phyloP scores from a whole-genome alignment of 2,329 filamentous ascomycete species.

The Fusarium goolgardi region DNA sequence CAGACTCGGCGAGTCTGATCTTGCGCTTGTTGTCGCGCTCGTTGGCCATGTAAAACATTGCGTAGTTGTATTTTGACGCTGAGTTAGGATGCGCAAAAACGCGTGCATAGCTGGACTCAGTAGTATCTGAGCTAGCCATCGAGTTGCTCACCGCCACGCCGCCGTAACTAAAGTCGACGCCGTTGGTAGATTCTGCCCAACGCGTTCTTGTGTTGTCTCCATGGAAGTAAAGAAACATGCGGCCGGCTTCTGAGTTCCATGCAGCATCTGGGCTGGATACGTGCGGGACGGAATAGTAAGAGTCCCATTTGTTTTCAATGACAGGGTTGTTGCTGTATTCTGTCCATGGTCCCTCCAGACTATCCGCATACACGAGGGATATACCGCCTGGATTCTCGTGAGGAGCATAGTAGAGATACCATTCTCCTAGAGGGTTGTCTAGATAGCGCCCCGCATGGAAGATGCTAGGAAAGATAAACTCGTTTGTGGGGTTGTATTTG shows the following conservation, averaged over 20 bases:
- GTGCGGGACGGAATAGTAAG: conserved; percentile 28
- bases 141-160: conserved; percentile 38
- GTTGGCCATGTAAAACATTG: conserved; percentile 48
- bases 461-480: conserved; percentile 45
- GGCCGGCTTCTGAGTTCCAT: conserved; percentile 12
- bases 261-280: conserved; percentile 31
- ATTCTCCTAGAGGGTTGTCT: conserved; percentile 35
- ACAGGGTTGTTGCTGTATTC: conserved; percentile 22
- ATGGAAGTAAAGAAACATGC: conserved; percentile 32
- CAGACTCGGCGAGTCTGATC: conserved; percentile 44
- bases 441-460: conserved; percentile 43
- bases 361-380: conserved; percentile 39
- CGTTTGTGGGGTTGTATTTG: conserved; percentile 44
- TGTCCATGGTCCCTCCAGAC: conserved; percentile 25
- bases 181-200: conserved; percentile 23
- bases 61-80: conserved; percentile 37
- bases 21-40: conserved; percentile 41
- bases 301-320: conserved; percentile 21
- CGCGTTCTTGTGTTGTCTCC: conserved; percentile 24
- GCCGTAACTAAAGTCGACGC: conserved; percentile 22
- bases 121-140: conserved; percentile 42
- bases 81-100: conserved; percentile 42
- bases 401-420: conserved; percentile 48
- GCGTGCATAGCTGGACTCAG: conserved; percentile 45
- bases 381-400: conserved; percentile 46